Conservation (phyloP, 148 eudicot genomes). For the Pouteria glomerata region DNA sequence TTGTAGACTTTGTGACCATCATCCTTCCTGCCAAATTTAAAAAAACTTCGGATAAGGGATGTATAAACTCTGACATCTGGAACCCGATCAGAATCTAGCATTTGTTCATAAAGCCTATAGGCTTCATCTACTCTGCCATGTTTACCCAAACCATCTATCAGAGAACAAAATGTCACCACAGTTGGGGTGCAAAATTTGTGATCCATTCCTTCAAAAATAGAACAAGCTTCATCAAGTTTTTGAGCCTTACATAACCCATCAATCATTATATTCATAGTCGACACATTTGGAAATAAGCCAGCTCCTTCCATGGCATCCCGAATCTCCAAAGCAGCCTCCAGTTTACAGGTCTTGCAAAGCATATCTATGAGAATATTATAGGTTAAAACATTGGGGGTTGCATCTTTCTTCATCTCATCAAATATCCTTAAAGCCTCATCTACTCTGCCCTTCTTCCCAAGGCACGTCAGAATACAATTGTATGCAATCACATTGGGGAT, state of each 20-base stretch:
- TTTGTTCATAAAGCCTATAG: conserved; percentile 67
- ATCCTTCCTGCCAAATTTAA: conserved; percentile 53
- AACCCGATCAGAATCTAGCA: conserved; percentile 64
- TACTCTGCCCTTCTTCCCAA: conserved; percentile 60
- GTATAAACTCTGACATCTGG: conserved; percentile 77
- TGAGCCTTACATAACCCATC: conserved; percentile 74
- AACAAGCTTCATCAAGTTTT: conserved; percentile 68
- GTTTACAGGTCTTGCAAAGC: conserved; percentile 59
- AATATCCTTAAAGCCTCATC: conserved; percentile 67
- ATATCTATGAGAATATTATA: conserved; percentile 79
- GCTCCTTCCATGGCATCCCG: conserved; percentile 64
- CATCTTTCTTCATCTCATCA: conserved; percentile 77
- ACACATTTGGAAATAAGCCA: conserved; percentile 65
- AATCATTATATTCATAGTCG: conserved; percentile 76
- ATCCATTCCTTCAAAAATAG: conserved; percentile 73
- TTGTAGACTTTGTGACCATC: conserved; percentile 94
- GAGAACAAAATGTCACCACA: conserved; percentile 66
- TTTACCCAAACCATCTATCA: conserved; percentile 88
- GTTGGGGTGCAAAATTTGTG: conserved; percentile 68
- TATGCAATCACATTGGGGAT: conserved; percentile 91
- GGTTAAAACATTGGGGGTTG: conserved; percentile 64
- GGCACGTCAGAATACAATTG: conserved; percentile 80
- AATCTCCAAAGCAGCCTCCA: conserved; percentile 65
- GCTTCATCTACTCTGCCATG: conserved; percentile 85
- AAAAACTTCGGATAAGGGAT: conserved; percentile 76